Evolutionary conservation across 441 rosid species (phyloP).

Genomic region (Erodium trifolium): DNA sequence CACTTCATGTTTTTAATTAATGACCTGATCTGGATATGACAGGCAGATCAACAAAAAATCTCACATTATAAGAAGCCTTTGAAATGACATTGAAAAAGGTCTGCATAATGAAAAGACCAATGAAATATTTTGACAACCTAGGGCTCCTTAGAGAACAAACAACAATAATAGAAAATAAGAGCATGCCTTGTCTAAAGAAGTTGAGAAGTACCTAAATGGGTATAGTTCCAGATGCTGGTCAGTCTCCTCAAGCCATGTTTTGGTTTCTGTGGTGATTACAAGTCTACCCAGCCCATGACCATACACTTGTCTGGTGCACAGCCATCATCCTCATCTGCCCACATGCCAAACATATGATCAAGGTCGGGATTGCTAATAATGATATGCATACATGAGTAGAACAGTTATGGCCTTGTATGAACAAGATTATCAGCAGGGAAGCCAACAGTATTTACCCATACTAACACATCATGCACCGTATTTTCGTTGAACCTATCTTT

Average conservation of each 20-base stretch:
- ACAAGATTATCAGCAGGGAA: background rate
- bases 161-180: background rate
- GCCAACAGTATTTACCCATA: background rate
- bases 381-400: background rate
- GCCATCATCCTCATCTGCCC: background rate
- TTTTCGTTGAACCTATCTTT: slow-evolving; percentile 1
- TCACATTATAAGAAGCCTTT: slow-evolving; percentile 1
- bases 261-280: background rate
- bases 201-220: background rate
- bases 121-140: background rate
- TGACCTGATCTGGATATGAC: background rate
- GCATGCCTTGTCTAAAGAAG: slow-evolving; percentile 7
- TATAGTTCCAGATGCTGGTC: background rate
- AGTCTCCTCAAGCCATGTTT: slow-evolving; percentile 8
- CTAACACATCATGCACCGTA: background rate
- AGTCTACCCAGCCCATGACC: background rate
- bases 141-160: slow-evolving; percentile 3
- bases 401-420: background rate
- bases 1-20: background rate
- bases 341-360: background rate
- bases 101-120: background rate
- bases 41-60: background rate
- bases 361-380: background rate
- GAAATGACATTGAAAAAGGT: background rate
- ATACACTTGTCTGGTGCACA: background rate